These are phyloP conservation scores for Lasiosphaeria ovina DNA, from an alignment of 495 filamentous ascomycete species.

Conservation along the genomic window DNA sequence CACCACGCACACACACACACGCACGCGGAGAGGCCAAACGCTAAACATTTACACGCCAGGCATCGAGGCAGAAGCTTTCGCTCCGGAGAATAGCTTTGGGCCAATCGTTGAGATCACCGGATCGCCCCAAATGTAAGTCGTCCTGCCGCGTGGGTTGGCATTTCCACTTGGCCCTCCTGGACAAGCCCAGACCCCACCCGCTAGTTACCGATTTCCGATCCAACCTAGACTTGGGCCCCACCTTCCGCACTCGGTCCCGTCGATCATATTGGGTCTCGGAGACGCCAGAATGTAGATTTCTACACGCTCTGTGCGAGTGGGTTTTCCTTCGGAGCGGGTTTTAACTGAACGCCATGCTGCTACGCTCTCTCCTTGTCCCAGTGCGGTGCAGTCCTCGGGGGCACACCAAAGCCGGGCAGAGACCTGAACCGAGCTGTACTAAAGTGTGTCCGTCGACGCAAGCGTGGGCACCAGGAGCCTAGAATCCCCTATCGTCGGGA, in stretches of 20 bases:
- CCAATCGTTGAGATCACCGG: constrained; percentile 29
- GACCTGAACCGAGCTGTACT: no score
- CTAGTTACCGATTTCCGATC: background rate
- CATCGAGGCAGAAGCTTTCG: constrained; percentile 6
- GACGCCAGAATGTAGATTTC: background rate
- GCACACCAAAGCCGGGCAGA: no score
- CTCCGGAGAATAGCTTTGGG: constrained; percentile 6
- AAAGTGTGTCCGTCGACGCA: no score
- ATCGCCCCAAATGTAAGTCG: background rate
- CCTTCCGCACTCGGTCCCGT: background rate
- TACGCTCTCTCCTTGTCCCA: no score
- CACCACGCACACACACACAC: constrained; percentile 17
- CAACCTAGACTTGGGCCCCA: background rate
- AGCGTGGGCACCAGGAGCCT: no score
- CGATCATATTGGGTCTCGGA: constrained; percentile 8
- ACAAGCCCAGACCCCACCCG: constrained; percentile 1
- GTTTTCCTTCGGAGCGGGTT: no score
- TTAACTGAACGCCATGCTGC: no score
- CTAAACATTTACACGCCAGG: no score
- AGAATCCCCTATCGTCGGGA: no score
- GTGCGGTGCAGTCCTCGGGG: no score
- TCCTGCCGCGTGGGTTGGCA: background rate
- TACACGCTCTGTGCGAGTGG: no score
- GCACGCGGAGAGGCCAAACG: background rate
- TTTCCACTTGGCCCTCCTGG: constrained; percentile 1